Evolutionary conservation across 148 eudicot genomes (phyloP).

Genomic region (Mesembryanthemum crystallinum): DNA sequence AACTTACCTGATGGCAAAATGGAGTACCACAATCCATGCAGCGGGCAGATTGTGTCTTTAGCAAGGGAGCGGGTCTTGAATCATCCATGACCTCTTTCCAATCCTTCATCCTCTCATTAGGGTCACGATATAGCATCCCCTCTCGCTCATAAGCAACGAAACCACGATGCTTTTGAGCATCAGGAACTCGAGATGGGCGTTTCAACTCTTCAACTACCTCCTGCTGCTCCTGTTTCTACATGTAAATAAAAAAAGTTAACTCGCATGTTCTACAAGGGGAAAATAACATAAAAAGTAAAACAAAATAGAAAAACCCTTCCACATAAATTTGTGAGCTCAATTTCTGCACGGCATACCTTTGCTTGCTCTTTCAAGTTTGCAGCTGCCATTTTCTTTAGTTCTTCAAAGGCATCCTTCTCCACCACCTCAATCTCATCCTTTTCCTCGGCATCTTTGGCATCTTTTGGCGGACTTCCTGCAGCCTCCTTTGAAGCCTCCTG

Average conservation of each 20-base stretch:
- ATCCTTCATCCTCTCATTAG: conserved; percentile 72
- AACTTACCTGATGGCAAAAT: conserved; percentile 90
- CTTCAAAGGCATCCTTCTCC: conserved; percentile 87
- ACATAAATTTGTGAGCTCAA: not conserved
- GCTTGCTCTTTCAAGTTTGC: conserved; percentile 33
- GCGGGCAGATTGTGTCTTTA: conserved; percentile 95
- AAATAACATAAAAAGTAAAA: no score
- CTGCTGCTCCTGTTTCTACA: conserved; percentile 25
- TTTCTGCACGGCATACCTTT: conserved; percentile 29
- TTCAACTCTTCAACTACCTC: conserved; percentile 34
- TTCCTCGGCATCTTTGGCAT: conserved; percentile 37
- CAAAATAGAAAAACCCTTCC: not conserved
- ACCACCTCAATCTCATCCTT: conserved; percentile 60
- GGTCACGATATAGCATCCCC: conserved; percentile 80
- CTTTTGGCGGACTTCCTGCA: conserved; percentile 40
- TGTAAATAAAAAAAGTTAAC: not conserved
- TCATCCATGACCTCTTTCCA: conserved; percentile 94
- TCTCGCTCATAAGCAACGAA: conserved; percentile 94
- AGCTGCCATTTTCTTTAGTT: conserved; percentile 80
- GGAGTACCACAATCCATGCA: conserved; percentile 99
- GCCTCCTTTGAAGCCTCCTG: conserved; percentile 53
- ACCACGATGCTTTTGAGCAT: conserved; percentile 86
- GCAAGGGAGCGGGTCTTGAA: conserved; percentile 65
- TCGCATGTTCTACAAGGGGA: not conserved
- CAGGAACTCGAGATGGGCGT: conserved; percentile 68